These are phyloP conservation scores for Pleurotus eryngii DNA, from an alignment of 768 basidiomycete genomes.

Conservation along the genomic window DNA sequence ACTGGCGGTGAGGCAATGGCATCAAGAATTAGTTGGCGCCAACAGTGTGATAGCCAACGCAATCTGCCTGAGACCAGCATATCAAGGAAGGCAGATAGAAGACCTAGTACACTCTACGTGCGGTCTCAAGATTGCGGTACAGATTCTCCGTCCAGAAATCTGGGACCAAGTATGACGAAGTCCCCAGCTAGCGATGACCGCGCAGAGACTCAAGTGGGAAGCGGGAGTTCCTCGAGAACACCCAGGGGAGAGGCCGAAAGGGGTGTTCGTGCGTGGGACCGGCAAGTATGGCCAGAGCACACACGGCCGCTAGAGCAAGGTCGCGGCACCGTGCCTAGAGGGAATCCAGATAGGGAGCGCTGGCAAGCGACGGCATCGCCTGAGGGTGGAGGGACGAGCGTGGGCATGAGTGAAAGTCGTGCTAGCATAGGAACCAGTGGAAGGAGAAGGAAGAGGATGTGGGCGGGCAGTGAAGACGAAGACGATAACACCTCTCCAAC, in stretches of 20 bases:
- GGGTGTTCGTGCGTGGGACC: neutral
- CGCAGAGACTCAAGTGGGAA: neutral
- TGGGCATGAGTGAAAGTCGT: neutral
- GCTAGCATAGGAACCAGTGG: neutral
- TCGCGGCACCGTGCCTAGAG: neutral
- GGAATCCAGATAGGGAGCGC: neutral
- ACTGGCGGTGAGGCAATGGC: slow-evolving; percentile 9
- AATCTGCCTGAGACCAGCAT: slow-evolving; percentile 3
- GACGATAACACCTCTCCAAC: neutral
- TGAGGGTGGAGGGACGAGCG: neutral
- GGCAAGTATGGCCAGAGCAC: neutral
- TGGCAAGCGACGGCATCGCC: neutral
- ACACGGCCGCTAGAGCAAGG: neutral
- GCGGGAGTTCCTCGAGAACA: neutral
- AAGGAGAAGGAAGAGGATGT: neutral
- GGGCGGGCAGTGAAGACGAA: slow-evolving; percentile 4
- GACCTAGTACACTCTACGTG: neutral
- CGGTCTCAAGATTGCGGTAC: neutral
- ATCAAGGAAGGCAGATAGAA: slow-evolving; percentile 7
- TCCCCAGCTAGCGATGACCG: neutral
- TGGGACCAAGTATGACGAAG: slow-evolving; percentile 3
- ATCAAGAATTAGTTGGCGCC: slow-evolving; percentile 9
- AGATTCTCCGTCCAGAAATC: slow-evolving; percentile 1
- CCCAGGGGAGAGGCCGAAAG: neutral
- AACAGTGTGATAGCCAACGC: slow-evolving; percentile 7